Evolutionary conservation across 495 filamentous ascomycete genomes (phyloP).

Genomic region (Sordaria brevicollis): DNA sequence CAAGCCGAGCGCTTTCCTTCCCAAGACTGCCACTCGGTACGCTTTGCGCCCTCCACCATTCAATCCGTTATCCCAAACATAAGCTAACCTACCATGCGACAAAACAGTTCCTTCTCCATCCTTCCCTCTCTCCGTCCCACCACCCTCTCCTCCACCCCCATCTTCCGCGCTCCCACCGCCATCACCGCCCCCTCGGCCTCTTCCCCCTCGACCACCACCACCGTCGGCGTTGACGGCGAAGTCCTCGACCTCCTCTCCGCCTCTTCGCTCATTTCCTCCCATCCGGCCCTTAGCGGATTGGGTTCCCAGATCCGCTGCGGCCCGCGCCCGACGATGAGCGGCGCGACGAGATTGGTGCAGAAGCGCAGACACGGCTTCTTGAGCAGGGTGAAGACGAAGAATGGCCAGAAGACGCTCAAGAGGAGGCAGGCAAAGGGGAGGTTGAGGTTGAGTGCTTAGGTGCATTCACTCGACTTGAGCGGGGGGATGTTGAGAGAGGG

Average conservation of each 20-base stretch:
- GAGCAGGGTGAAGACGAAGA: conserved; percentile 25
- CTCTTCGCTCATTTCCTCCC: conserved; percentile 18
- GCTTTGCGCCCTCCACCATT: background rate
- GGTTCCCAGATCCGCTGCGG: conserved; percentile 34
- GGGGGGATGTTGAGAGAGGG: background rate
- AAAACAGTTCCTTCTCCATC: conserved; percentile 26
- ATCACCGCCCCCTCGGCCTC: background rate
- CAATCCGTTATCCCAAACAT: background rate
- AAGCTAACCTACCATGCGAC: background rate
- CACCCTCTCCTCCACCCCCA: background rate
- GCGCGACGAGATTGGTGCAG: conserved; percentile 33
- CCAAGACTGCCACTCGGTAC: conserved; percentile 8
- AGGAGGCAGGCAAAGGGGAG: conserved; percentile 31
- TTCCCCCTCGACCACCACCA: background rate
- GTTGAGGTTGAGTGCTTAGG: conserved; percentile 20
- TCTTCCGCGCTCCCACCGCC: conserved; percentile 20
- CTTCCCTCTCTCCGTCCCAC: conserved; percentile 32
- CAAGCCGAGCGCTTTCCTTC: conserved; percentile 4
- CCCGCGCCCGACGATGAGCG: conserved; percentile 33
- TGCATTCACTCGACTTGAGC: background rate
- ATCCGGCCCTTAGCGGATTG: conserved; percentile 27
- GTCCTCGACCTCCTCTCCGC: conserved; percentile 28
- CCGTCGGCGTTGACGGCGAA: background rate
- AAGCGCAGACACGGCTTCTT: conserved; percentile 39
- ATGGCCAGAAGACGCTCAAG: conserved; percentile 29